phyloP scores from a whole-genome alignment of 352 stramenopile genomes.

The Pythium aristosporum region DNA sequence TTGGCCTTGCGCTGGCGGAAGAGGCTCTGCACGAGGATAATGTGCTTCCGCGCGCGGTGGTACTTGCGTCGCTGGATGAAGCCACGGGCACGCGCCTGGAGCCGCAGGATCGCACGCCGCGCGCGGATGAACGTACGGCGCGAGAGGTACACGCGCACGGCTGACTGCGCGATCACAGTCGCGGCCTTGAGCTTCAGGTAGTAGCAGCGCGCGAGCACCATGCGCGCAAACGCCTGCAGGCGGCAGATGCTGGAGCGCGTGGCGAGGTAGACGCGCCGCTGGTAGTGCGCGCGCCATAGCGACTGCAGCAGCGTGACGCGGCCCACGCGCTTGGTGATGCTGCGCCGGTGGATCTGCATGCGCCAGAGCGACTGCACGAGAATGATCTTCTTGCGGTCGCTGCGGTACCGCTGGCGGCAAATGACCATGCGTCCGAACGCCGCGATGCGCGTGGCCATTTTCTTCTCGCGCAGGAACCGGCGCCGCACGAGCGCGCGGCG shows the following conservation, averaged over 20 bases:
- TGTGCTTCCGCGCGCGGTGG: conserved; percentile 31
- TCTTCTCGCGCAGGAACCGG: conserved; percentile 81
- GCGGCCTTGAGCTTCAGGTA: conserved; percentile 56
- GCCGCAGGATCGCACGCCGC: conserved; percentile 56
- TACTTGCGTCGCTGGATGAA: conserved; percentile 69
- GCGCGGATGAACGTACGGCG: conserved; percentile 61
- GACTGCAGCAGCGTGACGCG: conserved; percentile 78
- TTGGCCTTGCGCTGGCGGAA: conserved; percentile 63
- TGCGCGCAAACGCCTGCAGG: conserved; percentile 64
- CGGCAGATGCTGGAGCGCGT: conserved; percentile 62
- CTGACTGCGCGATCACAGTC: conserved; percentile 62
- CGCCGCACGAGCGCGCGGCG: conserved; percentile 71
- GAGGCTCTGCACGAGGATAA: conserved; percentile 78
- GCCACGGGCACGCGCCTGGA: conserved; percentile 69
- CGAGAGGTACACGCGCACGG: conserved; percentile 70
- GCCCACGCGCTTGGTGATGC: conserved; percentile 43
- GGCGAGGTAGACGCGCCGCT: conserved; percentile 53
- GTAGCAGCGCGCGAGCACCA: conserved; percentile 52
- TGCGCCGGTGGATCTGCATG: conserved; percentile 64
- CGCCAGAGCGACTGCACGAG: conserved; percentile 78
- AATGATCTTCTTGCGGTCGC: conserved; percentile 68
- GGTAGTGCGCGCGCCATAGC: conserved; percentile 70
- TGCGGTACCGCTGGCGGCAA: conserved; percentile 58
- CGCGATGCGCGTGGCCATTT: conserved; percentile 85
- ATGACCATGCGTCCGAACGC: conserved; percentile 85